Evolutionary conservation across 2,329 filamentous ascomycete genomes (phyloP).

Genomic region (Hymenoscyphus fructigenus): DNA sequence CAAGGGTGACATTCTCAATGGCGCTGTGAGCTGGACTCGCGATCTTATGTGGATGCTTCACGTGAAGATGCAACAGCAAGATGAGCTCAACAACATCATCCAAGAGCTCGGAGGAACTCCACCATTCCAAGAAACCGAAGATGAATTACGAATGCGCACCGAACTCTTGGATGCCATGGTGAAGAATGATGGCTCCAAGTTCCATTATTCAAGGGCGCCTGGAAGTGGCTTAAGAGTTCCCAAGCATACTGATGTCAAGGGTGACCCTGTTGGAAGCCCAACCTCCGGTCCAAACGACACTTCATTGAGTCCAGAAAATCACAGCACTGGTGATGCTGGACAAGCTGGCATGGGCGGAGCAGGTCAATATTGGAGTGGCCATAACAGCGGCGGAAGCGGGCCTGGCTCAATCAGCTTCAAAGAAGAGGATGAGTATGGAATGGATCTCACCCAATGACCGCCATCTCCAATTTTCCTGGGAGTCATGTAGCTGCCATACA

Average conservation of each 20-base stretch:
- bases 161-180: constrained; percentile 85
- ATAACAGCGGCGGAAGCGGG: constrained; percentile 70
- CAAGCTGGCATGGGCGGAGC: constrained; percentile 32
- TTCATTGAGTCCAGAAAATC: constrained; percentile 53
- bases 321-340: constrained; percentile 32
- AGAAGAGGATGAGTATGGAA: constrained; percentile 90
- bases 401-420: constrained; percentile 73
- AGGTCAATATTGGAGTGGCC: constrained; percentile 64
- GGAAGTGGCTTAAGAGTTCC: constrained; percentile 89
- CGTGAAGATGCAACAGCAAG: constrained; percentile 83
- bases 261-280: constrained; percentile 65
- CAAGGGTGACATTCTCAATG: constrained; percentile 97
- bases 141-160: constrained; percentile 92
- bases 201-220: constrained; percentile 79
- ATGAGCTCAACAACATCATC: constrained; percentile 78
- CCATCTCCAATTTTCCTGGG: background rate
- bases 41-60: constrained; percentile 98
- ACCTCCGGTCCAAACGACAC: constrained; percentile 37
- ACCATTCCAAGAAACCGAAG: constrained; percentile 82
- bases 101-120: constrained; percentile 70
- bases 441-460: constrained; percentile 62
- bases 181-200: constrained; percentile 71
- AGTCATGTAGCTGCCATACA: background rate
- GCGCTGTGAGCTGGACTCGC: constrained; percentile 93
- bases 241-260: constrained; percentile 87